Conservation (phyloP, 2,329 filamentous ascomycete species). For the Cladosporium cucumerinum region DNA sequence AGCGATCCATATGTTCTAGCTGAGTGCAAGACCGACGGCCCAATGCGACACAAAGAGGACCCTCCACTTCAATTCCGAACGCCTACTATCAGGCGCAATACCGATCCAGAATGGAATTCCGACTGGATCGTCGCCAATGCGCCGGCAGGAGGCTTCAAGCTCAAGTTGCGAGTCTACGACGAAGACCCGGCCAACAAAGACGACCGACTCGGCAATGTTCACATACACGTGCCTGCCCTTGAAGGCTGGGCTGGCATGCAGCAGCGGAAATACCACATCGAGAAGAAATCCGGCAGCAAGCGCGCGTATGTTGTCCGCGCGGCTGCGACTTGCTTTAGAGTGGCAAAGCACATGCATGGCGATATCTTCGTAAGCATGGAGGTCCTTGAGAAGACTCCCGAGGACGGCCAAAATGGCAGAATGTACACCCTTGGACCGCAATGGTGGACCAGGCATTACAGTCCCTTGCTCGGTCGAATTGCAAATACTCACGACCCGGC, state of each 20-base stretch:
- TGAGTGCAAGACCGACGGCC: conserved; percentile 68
- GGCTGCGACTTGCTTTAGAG: conserved; percentile 60
- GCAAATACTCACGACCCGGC: conserved; percentile 61
- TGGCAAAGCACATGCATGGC: conserved; percentile 65
- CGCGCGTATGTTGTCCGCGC: conserved; percentile 75
- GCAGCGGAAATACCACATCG: conserved; percentile 64
- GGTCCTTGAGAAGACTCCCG: conserved; percentile 68
- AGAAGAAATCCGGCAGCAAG: conserved; percentile 83
- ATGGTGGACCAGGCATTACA: conserved; percentile 78
- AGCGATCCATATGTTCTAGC: conserved; percentile 81
- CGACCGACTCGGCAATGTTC: conserved; percentile 83
- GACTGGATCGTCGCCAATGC: conserved; percentile 88
- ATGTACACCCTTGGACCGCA: conserved; percentile 77
- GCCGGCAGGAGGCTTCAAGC: conserved; percentile 71
- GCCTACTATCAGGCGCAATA: conserved; percentile 67
- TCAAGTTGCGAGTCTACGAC: conserved; percentile 86
- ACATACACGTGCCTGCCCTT: conserved; percentile 61
- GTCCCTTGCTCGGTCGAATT: conserved; percentile 80
- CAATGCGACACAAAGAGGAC: conserved; percentile 80
- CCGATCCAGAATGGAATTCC: conserved; percentile 76
- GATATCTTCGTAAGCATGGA: conserved; percentile 70
- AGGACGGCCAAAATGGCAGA: conserved; percentile 57
- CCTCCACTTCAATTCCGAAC: conserved; percentile 72
- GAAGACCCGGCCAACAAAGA: conserved; percentile 84
- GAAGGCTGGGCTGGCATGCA: conserved; percentile 67